These are phyloP conservation scores for Sporothrix sp. DNA, from an alignment of 2,329 filamentous ascomycete species.

Conservation along the genomic window DNA sequence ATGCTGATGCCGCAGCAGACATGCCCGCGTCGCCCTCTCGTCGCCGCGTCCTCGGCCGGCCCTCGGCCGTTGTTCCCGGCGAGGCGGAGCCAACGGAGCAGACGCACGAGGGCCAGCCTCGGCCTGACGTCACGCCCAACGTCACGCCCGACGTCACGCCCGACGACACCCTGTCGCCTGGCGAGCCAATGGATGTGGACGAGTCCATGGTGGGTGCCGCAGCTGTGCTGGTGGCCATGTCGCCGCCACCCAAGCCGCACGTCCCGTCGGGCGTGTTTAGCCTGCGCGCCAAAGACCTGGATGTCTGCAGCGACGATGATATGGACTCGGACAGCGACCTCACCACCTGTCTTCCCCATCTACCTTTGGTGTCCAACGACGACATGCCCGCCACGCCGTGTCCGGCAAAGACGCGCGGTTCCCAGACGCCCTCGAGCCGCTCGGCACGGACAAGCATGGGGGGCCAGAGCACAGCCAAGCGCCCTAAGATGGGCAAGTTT, in stretches of 20 bases:
- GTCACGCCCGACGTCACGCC: neutral
- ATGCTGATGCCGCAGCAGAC: conserved; percentile 15
- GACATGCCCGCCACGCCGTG: conserved; percentile 35
- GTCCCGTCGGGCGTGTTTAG: conserved; percentile 27
- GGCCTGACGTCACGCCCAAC: neutral
- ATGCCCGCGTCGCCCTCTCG: conserved; percentile 21
- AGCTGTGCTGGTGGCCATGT: conserved; percentile 3
- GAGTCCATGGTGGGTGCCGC: conserved; percentile 21
- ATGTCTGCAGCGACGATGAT: conserved; percentile 42
- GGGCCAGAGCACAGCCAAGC: conserved; percentile 24
- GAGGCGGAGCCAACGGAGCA: conserved; percentile 20
- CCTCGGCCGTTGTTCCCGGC: conserved; percentile 31
- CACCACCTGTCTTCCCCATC: conserved; percentile 23
- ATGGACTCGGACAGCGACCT: conserved; percentile 49
- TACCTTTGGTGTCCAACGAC: conserved; percentile 15
- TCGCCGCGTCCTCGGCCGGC: conserved; percentile 27
- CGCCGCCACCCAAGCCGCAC: conserved; percentile 18
- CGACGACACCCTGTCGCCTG: neutral
- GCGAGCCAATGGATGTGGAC: conserved; percentile 21
- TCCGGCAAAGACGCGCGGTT: conserved; percentile 21
- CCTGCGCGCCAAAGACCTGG: conserved; percentile 39
- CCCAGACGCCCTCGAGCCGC: conserved; percentile 12
- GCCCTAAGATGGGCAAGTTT: conserved; percentile 23
- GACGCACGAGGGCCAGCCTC: neutral
- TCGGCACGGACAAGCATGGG: conserved; percentile 7